Percentiles rank a stretch among this genome's conserved stretches.
Evolutionary conservation across 2,329 filamentous ascomycete genomes (phyloP).

Genomic region (Endothia cerciana): DNA sequence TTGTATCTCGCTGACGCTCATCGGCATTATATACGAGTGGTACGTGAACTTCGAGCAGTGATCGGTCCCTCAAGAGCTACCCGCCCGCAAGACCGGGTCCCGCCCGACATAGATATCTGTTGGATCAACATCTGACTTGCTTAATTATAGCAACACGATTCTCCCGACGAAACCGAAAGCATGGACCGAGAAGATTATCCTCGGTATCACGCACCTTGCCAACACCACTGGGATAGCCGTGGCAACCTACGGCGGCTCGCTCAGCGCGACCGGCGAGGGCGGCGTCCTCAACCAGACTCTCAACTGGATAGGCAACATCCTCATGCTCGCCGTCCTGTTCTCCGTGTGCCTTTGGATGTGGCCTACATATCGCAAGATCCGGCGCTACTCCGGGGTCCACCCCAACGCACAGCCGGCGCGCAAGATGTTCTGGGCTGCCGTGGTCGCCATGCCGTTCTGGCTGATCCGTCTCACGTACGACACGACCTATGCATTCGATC

Average conservation of each 20-base stretch:
- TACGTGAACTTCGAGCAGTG: conserved; percentile 28
- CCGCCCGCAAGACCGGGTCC: no score
- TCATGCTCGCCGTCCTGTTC: conserved; percentile 33
- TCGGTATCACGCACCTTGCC: conserved; percentile 33
- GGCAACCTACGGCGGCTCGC: conserved; percentile 31
- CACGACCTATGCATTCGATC: conserved; percentile 32
- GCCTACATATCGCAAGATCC: conserved; percentile 30
- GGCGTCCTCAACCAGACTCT: conserved; percentile 29
- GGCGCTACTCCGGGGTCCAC: conserved; percentile 18
- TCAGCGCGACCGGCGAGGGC: conserved; percentile 21
- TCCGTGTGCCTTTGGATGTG: conserved; percentile 33
- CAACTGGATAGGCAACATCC: conserved; percentile 32
- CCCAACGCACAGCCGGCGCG: conserved; percentile 29
- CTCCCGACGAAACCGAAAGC: conserved; percentile 14
- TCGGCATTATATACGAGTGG: conserved; percentile 37
- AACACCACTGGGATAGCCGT: conserved; percentile 33
- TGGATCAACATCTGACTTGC: conserved; percentile 21
- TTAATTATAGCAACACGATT: conserved; percentile 15
- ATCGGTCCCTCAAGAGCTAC: no score
- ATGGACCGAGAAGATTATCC: conserved; percentile 32
- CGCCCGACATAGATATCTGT: no score
- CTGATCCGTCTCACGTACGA: conserved; percentile 32
- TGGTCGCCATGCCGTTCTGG: conserved; percentile 32
- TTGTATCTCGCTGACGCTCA: conserved; percentile 12
- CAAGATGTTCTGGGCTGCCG: conserved; percentile 28